Conservation (phyloP, 2,329 filamentous ascomycete species). For the Fusarium buxicola region DNA sequence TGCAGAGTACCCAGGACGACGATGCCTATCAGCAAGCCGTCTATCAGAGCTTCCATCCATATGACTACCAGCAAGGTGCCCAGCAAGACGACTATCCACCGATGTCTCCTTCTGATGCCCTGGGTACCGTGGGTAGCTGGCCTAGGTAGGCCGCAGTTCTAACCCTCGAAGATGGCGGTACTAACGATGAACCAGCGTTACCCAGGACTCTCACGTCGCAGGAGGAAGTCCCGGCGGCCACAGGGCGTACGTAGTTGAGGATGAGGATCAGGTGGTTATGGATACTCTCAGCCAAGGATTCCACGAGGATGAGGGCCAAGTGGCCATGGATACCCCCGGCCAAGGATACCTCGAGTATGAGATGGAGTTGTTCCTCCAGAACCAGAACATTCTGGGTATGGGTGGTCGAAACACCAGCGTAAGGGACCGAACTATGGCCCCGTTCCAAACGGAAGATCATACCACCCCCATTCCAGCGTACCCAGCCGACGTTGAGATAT, state of each 20-base stretch:
- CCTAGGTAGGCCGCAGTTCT: neutral
- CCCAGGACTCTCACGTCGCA: too few relatives aligned
- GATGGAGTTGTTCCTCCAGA: neutral
- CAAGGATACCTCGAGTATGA: neutral
- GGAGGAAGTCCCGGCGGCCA: neutral
- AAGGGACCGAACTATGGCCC: neutral
- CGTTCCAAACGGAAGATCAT: neutral
- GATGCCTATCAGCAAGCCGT: neutral
- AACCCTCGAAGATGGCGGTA: neutral
- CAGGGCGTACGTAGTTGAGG: neutral
- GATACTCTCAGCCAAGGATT: neutral
- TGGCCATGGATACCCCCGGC: neutral
- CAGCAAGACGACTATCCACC: neutral
- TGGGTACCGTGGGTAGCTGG: slow-evolving; percentile 1
- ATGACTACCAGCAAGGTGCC: neutral
- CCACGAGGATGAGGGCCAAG: neutral
- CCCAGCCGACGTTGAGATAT: neutral
- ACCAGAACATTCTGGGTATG: neutral
- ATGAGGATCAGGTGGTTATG: neutral
- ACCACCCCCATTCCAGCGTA: too few relatives aligned
- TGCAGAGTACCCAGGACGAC: neutral
- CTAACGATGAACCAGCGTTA: slow-evolving; percentile 9
- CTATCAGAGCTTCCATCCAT: neutral
- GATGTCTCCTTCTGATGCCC: neutral
- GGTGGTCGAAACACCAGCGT: neutral